These are phyloP conservation scores for Paramarasmius palmivorus DNA, from an alignment of 1,284 basidiomycete species.

Conservation along the genomic window DNA sequence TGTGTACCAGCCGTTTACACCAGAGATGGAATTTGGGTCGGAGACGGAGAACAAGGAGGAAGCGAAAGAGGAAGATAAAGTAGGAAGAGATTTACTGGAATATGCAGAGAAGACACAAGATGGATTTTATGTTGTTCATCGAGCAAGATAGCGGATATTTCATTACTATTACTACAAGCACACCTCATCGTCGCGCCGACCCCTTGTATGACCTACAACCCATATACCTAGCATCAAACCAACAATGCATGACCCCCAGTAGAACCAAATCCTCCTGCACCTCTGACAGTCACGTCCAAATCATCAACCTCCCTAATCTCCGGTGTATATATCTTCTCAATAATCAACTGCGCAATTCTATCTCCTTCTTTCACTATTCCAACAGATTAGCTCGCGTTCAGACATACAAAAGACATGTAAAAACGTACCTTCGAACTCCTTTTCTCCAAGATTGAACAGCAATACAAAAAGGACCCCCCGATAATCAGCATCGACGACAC, in stretches of 20 bases:
- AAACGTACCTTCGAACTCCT: constrained; percentile 82
- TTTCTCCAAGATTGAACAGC: constrained; percentile 89
- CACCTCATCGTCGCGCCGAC: no score
- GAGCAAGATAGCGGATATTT: constrained; percentile 27
- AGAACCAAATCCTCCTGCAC: constrained; percentile 91
- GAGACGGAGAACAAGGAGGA: constrained; percentile 26
- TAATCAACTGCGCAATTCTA: constrained; percentile 91
- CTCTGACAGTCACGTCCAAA: constrained; percentile 83
- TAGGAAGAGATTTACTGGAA: constrained; percentile 46
- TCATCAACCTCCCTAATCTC: constrained; percentile 86
- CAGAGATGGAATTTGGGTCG: constrained; percentile 26
- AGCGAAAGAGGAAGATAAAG: constrained; percentile 23
- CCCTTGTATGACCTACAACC: no score
- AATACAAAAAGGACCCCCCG: constrained; percentile 92
- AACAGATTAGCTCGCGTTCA: neutral
- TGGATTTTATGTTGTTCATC: constrained; percentile 43
- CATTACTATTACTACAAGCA: no score
- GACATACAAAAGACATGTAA: neutral
- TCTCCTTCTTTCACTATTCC: constrained; percentile 84
- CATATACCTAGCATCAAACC: no score
- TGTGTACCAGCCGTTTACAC: constrained; percentile 14
- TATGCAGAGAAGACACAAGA: constrained; percentile 48
- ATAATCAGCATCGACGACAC: constrained; percentile 96
- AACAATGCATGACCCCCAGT: constrained; percentile 93
- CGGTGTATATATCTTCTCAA: constrained; percentile 89